A percentile compares a stretch with the other conserved stretches of the same genome.
phyloP scores from a whole-genome alignment of 768 basidiomycete species.

The Auricularia auricula-judae region DNA sequence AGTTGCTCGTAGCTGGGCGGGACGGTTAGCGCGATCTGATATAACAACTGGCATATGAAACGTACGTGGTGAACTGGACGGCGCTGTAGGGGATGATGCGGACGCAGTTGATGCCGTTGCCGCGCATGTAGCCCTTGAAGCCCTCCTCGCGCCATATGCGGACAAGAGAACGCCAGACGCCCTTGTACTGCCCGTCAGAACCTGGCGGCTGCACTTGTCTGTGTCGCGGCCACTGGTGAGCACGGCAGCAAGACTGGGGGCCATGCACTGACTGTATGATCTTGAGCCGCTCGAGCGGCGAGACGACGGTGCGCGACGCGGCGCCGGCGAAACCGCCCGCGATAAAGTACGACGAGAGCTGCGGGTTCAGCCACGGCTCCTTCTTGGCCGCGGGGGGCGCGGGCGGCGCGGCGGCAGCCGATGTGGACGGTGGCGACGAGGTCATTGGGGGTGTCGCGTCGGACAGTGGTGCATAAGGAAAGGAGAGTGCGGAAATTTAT shows the following conservation, averaged over 20 bases:
- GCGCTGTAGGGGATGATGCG: slow-evolving; percentile 81
- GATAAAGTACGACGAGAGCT: slow-evolving; percentile 38
- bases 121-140: slow-evolving; percentile 85
- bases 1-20: slow-evolving; percentile 75
- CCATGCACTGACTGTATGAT: slow-evolving; percentile 74
- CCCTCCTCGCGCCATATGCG: slow-evolving; percentile 95
- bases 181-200: slow-evolving; percentile 59
- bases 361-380: slow-evolving; percentile 17
- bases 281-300: slow-evolving; percentile 85
- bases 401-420: too few relatives aligned
- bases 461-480: too few relatives aligned
- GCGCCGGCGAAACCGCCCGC: slow-evolving; percentile 47
- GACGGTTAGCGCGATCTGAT: too few relatives aligned
- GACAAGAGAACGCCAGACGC: slow-evolving; percentile 71
- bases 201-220: slow-evolving; percentile 84
- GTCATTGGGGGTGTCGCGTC: too few relatives aligned
- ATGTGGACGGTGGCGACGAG: too few relatives aligned
- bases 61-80: slow-evolving; percentile 28
- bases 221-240: background rate
- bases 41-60: slow-evolving; percentile 2
- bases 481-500: too few relatives aligned
- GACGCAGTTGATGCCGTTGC: slow-evolving; percentile 84
- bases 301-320: slow-evolving; percentile 83
- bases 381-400: background rate
- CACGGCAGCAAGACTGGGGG: background rate